Base-by-base conservation (phyloP, 495 filamentous ascomycete species). In the Neurospora sp. region DNA sequence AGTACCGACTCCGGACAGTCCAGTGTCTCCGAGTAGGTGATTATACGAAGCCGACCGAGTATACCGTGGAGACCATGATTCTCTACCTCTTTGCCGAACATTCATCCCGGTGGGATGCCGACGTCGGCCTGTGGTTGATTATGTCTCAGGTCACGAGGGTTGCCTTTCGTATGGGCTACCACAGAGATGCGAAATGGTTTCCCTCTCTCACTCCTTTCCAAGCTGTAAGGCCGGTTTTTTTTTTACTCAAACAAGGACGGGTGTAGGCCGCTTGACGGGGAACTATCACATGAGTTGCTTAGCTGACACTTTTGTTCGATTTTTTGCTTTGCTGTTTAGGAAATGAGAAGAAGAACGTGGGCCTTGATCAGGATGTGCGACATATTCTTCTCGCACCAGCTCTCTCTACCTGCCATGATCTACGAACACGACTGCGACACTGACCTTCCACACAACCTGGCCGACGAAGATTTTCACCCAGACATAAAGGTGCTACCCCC, bases 111-210 rank as follows among this genome's bases (percentile, higher is more conserved):
- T 90, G 89, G 82, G 93, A 97, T 75, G 88, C 92, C 12, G 94
- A 98, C 73, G 84, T 92, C 11, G 91, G 90, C 12, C 84, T 96
- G 11, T 96, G 94, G 91, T 84, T 97, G 68, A 87, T 96, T 71
- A 86, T 89, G 9, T 91, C 93, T 27, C 88, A 96, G 76, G 89
- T 97, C 73, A 90, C 92, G 35, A 89, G 95, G 71, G 83, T 97
- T 71, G 93, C 95, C 11, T 94, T 98, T 86, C 88, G 93, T 37
- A 97, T 97, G 93, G 96, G 96, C 68, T 96, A 97, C 73, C 96
- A 99, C 77, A 89, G 96, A 71, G 96, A 99, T 79, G 89, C 93
- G 16, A 92, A 91, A 77, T 89, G 91, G 81, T 97, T 93, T 77
- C 86, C 92, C 14, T 90, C 89, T 69, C 91, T 99, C 74, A 89